Base-by-base conservation (phyloP, 441 rosid species). In the Francoa sonchifolia region DNA sequence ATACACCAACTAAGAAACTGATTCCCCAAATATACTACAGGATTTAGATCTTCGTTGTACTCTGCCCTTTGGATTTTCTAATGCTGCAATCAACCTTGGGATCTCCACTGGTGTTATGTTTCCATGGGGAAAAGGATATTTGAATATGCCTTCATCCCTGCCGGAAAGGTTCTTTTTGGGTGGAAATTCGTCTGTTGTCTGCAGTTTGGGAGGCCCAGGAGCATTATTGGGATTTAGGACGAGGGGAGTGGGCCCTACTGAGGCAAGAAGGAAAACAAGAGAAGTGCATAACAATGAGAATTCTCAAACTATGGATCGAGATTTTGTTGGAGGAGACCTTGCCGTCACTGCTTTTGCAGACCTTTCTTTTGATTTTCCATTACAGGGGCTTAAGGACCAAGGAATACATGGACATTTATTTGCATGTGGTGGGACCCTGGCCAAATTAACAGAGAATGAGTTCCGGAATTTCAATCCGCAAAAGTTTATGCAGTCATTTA, bases 141-240 rank as follows among this genome's bases (percentile, higher is more conserved):
- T 52, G 47, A 60, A 34, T 41, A 65, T 36, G 37, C 45, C 71
- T 59, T 60, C 87, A 8, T 70, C 94, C 7, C 42, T 78, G 48
- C 87, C 93, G 13, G 96, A 89, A 65, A 85, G 80, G 36, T 82
- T 85, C 67, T 89, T 74, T 67, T 52, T 85, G 64, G 98, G 96
- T 33, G 98, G 98, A 19, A 82, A 76, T 69, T 41, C 69, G 29
- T 90, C 93, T 46, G 95, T 96, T 25, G 58, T 89, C 21, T 72
- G 90, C 46, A 44, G 68, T 30, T 54, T 79, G 59, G 94, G 88
- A 52, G 96, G 93, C 34, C 98, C 98, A 46, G 51, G 65, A 1
- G 73, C 94, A 23, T 40, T 82, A 19, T 77, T 92, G 78, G 98
- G 96, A 13, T 90, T 79, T 39, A 66, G 68, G 48, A 59, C 74